Evolutionary conservation across 768 basidiomycete species (phyloP).

Genomic region (Auriscalpium orientale): DNA sequence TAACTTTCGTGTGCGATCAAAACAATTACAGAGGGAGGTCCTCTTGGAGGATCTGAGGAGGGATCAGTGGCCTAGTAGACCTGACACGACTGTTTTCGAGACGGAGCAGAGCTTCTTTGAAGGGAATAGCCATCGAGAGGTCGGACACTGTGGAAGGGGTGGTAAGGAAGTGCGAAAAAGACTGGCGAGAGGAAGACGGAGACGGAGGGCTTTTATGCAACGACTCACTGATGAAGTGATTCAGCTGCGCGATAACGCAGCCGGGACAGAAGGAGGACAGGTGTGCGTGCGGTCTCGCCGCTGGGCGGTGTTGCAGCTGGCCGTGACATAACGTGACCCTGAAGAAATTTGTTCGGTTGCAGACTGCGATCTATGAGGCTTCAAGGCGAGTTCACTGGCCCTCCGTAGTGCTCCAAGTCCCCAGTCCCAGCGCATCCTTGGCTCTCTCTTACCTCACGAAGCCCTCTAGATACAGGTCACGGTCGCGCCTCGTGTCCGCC

Average conservation of each 20-base stretch:
- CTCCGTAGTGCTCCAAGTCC: too few relatives aligned
- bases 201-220: neutral
- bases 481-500: too few relatives aligned
- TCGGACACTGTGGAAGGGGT: conserved; percentile 33
- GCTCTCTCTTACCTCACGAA: too few relatives aligned
- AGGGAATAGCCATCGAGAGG: conserved; percentile 59
- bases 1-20: too few relatives aligned
- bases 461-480: too few relatives aligned
- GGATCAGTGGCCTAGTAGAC: conserved; percentile 82
- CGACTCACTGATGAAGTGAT: neutral
- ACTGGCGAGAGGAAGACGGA: neutral
- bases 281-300: neutral
- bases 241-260: neutral
- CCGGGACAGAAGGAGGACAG: neutral
- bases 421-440: too few relatives aligned
- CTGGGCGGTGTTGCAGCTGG: neutral
- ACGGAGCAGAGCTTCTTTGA: conserved; percentile 70
- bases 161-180: neutral
- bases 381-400: too few relatives aligned
- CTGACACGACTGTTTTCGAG: conserved; percentile 87
- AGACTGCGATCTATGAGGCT: too few relatives aligned
- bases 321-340: too few relatives aligned
- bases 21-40: conserved; percentile 74
- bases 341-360: too few relatives aligned
- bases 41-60: conserved; percentile 91